A percentile compares a stretch with the other conserved stretches of the same genome.
phyloP scores from a whole-genome alignment of 2,329 filamentous ascomycete species.

The Trichoderma citrinoviride region DNA sequence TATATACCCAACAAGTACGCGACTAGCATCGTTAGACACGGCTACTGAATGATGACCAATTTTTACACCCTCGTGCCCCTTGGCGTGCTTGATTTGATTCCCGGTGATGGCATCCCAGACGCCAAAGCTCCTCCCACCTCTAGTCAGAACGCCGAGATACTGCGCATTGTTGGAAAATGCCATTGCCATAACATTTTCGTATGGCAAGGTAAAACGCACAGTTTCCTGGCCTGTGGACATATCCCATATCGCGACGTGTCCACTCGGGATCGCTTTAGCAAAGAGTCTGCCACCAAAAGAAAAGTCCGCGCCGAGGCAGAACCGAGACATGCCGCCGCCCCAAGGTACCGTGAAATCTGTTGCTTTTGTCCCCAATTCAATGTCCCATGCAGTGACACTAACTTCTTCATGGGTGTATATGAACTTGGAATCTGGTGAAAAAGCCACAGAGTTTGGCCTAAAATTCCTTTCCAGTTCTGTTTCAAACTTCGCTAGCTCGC shows the following conservation, averaged over 20 bases:
- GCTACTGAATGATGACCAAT: not conserved
- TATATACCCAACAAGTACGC: not conserved
- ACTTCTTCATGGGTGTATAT: not conserved
- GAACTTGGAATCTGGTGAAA: not conserved
- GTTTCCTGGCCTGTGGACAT: not conserved
- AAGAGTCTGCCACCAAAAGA: not conserved
- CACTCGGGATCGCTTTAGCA: not conserved
- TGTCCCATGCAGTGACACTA: not conserved
- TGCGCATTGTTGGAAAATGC: not conserved
- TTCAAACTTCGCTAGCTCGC: not conserved
- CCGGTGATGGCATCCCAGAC: not conserved
- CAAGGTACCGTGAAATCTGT: not conserved
- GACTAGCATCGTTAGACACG: not conserved
- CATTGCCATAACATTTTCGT: not conserved
- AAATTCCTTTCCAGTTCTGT: too few species aligned
- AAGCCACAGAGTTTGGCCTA: too few species aligned
- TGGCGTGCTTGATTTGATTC: not conserved
- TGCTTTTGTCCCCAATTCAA: not conserved
- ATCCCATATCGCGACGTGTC: not conserved
- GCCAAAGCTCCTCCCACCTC: not conserved
- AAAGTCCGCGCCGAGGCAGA: not conserved
- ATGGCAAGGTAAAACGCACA: not conserved
- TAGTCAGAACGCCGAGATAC: not conserved
- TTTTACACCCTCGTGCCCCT: not conserved
- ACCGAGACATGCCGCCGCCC: too few species aligned